Evolutionary conservation across 1,284 basidiomycete genomes (phyloP).

Genomic region (Pholiota adiposa): DNA sequence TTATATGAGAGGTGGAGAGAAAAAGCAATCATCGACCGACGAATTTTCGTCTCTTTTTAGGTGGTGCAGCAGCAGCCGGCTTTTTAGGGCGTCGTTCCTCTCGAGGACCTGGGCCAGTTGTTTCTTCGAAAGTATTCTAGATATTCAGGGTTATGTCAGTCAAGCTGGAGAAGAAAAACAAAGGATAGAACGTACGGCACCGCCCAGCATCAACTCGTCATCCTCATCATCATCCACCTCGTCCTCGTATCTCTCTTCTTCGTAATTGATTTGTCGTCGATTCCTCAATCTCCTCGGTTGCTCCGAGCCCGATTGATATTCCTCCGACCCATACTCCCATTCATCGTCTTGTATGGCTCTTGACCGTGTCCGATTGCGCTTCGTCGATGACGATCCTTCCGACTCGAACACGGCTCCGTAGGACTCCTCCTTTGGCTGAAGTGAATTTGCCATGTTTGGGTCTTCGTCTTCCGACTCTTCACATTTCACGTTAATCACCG

Average conservation of each 20-base stretch:
- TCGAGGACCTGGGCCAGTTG: slow-evolving; percentile 28
- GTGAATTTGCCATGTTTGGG: not conserved
- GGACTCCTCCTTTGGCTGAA: slow-evolving; percentile 19
- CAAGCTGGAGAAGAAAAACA: not conserved
- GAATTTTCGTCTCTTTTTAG: slow-evolving; percentile 41
- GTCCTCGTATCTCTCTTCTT: slow-evolving; percentile 21
- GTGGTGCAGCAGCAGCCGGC: slow-evolving; percentile 18
- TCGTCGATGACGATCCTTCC: slow-evolving; percentile 14
- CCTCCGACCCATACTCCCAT: slow-evolving; percentile 20
- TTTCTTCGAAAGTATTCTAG: slow-evolving; percentile 38
- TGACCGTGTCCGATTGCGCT: slow-evolving; percentile 19
- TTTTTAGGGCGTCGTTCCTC: slow-evolving; percentile 18
- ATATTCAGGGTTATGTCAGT: not conserved
- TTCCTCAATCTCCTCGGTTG: slow-evolving; percentile 12
- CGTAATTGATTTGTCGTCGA: slow-evolving; percentile 22
- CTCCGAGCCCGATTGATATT: not conserved
- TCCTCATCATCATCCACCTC: slow-evolving; percentile 46
- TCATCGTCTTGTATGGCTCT: slow-evolving; percentile 16
- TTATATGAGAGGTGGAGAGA: not conserved
- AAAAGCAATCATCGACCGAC: slow-evolving; percentile 15
- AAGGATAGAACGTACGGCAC: slow-evolving; percentile 48
- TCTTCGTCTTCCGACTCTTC: slow-evolving; percentile 37
- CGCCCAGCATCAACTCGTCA: slow-evolving; percentile 60
- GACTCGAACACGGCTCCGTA: not conserved
- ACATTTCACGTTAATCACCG: slow-evolving; percentile 42